Evolutionary conservation across 768 basidiomycete species (phyloP).

Genomic region (Tubosaeta brunneosetosa): DNA sequence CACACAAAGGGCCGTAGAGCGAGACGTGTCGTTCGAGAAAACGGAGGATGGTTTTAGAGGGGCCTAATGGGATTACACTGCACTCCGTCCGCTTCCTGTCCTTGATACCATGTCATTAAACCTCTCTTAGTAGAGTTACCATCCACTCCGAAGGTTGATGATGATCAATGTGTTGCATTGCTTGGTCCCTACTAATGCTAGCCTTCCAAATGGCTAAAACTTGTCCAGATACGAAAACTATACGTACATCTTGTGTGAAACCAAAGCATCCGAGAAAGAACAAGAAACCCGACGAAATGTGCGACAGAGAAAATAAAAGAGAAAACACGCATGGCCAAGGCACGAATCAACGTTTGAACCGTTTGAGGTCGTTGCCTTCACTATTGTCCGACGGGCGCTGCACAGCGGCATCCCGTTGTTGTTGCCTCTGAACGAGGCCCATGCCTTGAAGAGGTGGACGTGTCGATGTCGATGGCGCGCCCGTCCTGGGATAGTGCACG

Average conservation of each 20-base stretch:
- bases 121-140: background rate
- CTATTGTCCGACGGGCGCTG: constrained; percentile 27
- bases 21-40: background rate
- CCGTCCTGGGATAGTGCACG: constrained; percentile 6
- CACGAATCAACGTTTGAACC: constrained; percentile 33
- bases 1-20: constrained; percentile 5
- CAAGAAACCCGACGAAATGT: background rate
- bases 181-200: too few relatives aligned
- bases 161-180: too few relatives aligned
- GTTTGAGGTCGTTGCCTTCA: constrained; percentile 33
- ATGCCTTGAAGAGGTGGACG: constrained; percentile 32
- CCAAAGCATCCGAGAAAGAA: background rate
- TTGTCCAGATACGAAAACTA: background rate
- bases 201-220: background rate
- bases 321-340: background rate
- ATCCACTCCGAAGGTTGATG: too few relatives aligned
- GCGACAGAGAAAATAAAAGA: background rate
- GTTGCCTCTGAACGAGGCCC: constrained; percentile 37
- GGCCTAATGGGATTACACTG: background rate
- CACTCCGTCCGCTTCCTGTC: too few relatives aligned
- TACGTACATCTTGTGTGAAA: background rate
- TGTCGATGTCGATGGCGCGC: constrained; percentile 12
- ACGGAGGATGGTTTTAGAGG: background rate
- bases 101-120: too few relatives aligned
- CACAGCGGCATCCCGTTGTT: constrained; percentile 7